Evolutionary conservation across 176 grass and related monocot species (phyloP), one percentile per base, ranked within the genome.

Genomic region (Raddia guianensis): DNA sequence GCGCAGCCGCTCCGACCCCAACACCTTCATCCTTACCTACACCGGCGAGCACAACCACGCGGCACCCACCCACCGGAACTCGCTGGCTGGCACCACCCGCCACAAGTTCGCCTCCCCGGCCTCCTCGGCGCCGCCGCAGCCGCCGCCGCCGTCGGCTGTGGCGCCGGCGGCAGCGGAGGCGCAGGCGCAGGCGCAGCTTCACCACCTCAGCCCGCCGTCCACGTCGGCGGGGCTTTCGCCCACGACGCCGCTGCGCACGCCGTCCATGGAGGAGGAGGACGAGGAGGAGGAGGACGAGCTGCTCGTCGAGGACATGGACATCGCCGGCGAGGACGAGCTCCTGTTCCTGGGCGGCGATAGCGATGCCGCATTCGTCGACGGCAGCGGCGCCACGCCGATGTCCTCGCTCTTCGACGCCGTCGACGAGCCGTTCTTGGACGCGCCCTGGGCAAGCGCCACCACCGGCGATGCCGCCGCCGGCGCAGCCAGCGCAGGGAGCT

Each of bases 1-100:
- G 86, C 77, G 94, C 5, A 91, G 94, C 84, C 82, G 71, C 40
- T 59, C 87, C 6, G 89, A 97, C 48, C 89, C 94, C 15, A 86
- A 55, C 63, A 93, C 82, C 75, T 84, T 97, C 60, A 83, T 97
- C 78, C 90, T 93, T 85, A 97, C 94, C 77, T 97, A 90, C 89
- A 97, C 89, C 15, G 89, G 88, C 50, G 94, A 97, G 72, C 94
- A 97, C 86, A 93, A 88, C 84, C 94, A 97, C 85, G 87, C 82
- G 2, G 78, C 90, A 57, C 94, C 94, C 4, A 93, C 87, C 0
- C 94, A 97, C 84, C 91, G 94, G 65, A 97, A 97, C 53, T 91
- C 91, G 72, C 94, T 97, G 27, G 91, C 91, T 33, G 91, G 94
- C 20, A 97, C 88, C 70, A 93, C 89, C 16, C 83, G 91, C 32